These are phyloP conservation scores for Sclerotinia minor DNA, from an alignment of 2,329 filamentous ascomycete genomes.

Conservation along the genomic window DNA sequence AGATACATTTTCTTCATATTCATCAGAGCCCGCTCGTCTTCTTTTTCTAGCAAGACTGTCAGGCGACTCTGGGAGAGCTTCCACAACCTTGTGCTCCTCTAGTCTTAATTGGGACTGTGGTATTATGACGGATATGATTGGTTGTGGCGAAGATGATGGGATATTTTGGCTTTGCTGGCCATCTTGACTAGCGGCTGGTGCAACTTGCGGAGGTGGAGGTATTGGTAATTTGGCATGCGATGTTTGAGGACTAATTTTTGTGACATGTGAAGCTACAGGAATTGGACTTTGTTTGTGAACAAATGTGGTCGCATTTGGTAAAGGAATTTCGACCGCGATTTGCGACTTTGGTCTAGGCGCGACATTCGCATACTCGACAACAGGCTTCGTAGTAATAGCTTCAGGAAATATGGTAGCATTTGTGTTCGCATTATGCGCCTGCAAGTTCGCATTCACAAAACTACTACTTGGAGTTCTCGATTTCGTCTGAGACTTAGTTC, in stretches of 20 bases:
- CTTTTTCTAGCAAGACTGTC: conserved; percentile 46
- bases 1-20: conserved; percentile 57
- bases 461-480: conserved; percentile 25
- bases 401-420: conserved; percentile 22
- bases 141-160: conserved; percentile 25
- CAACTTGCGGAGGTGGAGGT: neutral
- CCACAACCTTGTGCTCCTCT: conserved; percentile 38
- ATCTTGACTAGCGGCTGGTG: neutral
- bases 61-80: conserved; percentile 37
- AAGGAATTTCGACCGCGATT: conserved; percentile 37
- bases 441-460: conserved; percentile 11
- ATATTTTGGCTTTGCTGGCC: neutral
- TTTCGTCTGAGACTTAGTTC: conserved; percentile 31
- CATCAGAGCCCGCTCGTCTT: conserved; percentile 52
- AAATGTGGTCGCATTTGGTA: neutral
- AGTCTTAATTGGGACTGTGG: conserved; percentile 35
- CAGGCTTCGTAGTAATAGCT: conserved; percentile 20
- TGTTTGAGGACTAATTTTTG: neutral
- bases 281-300: neutral
- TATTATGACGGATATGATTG: conserved; percentile 37
- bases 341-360: conserved; percentile 44
- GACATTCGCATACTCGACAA: conserved; percentile 30
- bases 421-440: conserved; percentile 9
- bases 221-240: neutral
- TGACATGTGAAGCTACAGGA: neutral